phyloP scores from a whole-genome alignment of 2,329 filamentous ascomycete genomes.

The Corniculantispora saksenae region DNA sequence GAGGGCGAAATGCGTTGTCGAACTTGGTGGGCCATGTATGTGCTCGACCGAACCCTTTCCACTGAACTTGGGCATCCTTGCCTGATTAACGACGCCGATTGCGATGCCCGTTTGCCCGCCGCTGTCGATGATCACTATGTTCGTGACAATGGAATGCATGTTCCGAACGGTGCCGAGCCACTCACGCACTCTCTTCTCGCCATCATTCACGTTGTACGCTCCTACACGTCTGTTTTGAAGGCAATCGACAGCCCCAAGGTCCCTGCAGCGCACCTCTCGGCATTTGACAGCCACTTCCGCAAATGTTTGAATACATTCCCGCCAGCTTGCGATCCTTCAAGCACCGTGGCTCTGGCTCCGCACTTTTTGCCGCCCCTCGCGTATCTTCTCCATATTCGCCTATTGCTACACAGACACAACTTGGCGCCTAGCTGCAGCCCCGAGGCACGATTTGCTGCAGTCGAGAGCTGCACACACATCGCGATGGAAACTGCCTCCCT shows the following conservation, averaged over 20 bases:
- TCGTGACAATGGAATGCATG: constrained; percentile 56
- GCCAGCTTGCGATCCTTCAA: constrained; percentile 67
- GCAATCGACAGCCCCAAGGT: constrained; percentile 69
- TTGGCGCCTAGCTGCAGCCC: constrained; percentile 69
- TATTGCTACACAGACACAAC: constrained; percentile 87
- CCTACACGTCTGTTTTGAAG: constrained; percentile 72
- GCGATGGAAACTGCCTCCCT: constrained; percentile 78
- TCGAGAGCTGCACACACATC: constrained; percentile 74
- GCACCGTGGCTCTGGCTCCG: constrained; percentile 69
- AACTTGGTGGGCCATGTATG: constrained; percentile 93
- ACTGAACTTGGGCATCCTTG: constrained; percentile 80
- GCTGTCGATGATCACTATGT: constrained; percentile 80
- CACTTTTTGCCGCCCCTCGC: constrained; percentile 73
- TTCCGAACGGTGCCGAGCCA: constrained; percentile 52
- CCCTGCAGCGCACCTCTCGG: constrained; percentile 66
- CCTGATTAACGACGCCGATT: constrained; percentile 84
- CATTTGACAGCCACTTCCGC: constrained; percentile 79
- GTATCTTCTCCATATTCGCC: constrained; percentile 78
- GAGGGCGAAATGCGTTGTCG: constrained; percentile 84
- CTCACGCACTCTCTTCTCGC: constrained; percentile 73
- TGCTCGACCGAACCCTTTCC: constrained; percentile 79
- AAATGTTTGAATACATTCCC: constrained; percentile 77
- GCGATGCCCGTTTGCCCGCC: constrained; percentile 78
- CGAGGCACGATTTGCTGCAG: constrained; percentile 67
- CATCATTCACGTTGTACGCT: constrained; percentile 78